Evolutionary conservation across 176 grass and related monocot species (phyloP), one percentile per base, ranked within the genome.

Genomic region (Rhynchospora breviuscula): DNA sequence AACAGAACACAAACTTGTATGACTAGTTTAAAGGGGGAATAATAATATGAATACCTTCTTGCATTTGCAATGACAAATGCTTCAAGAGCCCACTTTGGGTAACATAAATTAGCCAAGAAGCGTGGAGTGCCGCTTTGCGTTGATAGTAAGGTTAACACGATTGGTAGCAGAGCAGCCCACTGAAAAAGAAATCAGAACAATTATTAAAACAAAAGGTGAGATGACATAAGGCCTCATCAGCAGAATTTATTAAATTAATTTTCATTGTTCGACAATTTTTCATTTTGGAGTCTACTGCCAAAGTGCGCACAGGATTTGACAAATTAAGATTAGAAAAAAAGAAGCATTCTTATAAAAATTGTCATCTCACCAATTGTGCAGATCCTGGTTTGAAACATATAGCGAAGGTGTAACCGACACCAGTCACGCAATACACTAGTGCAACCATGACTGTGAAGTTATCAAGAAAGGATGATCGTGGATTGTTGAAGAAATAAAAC

Each of bases 401-500:
- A 73, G 93, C 89, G 46, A 96, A 96, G 4, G 90, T 89, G 74
- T 96, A 96, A 59, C 93, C 93, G 19, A 96, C 89, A 18, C 93
- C 93, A 8, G 93, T 97, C 17, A 97, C 93, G 57, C 93, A 97
- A 53, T 97, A 97, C 1, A 97, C 89, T 48, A 97, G 93, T 5
- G 93, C 79, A 45, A 97, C 75, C 83, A 97, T 86, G 10, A 97
- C 78, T 22, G 84, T 13, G 49, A 93, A 89, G 68, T 97, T 97
- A 77, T 82, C 88, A 0, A 1, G 66, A 10, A 97, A 87, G 1
- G 85, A 63, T 54, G 93, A 97, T 86, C 93, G 91, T 18, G 93
- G 93, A 63, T 91, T 97, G 57, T 91, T 97, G 87, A 97, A 93
- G 83, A 72, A 97, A 88, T 97, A 97, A 83, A 97, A 97, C 93